These are phyloP conservation scores for Saccharomycopsis selenospora DNA, from an alignment of 805 yeast species.

Conservation along the genomic window DNA sequence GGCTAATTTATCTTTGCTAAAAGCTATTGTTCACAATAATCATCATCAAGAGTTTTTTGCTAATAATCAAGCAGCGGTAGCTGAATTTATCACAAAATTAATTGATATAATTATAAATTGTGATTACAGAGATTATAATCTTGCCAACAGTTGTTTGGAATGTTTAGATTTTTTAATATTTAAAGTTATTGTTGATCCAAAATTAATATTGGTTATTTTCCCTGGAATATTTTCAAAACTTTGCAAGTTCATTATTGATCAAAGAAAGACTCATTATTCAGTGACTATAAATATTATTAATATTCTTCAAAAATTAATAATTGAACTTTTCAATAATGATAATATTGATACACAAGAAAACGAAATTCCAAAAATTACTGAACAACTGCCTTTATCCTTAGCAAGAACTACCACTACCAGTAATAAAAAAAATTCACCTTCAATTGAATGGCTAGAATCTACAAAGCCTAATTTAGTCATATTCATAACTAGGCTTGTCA, in stretches of 20 bases:
- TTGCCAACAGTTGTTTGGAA: background rate
- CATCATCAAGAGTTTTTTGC: conserved; percentile 3
- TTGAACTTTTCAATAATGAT: conserved; percentile 1
- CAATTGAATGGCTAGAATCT: conserved; percentile 2
- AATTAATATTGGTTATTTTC: conserved; percentile 7
- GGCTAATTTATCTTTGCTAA: conserved; percentile 4
- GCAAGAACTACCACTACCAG: background rate
- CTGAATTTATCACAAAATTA: conserved; percentile 10
- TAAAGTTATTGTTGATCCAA: conserved; percentile 7
- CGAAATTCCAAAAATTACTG: too few species aligned
- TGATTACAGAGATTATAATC: background rate
- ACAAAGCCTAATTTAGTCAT: conserved; percentile 6
- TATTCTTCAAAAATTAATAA: background rate
- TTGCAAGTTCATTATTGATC: conserved; percentile 11
- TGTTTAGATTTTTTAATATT: conserved; percentile 6
- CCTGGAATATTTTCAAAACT: conserved; percentile 18
- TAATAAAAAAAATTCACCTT: background rate
- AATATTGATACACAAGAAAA: conserved; percentile 1
- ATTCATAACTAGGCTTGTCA: background rate
- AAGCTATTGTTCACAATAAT: background rate
- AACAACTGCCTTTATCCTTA: background rate
- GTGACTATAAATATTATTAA: conserved; percentile 3
- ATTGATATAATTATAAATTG: background rate
- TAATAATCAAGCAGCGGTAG: conserved; percentile 10
- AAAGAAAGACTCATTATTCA: conserved; percentile 3